Base-by-base conservation (phyloP, 148 eudicot species). In the Silene latifolia region DNA sequence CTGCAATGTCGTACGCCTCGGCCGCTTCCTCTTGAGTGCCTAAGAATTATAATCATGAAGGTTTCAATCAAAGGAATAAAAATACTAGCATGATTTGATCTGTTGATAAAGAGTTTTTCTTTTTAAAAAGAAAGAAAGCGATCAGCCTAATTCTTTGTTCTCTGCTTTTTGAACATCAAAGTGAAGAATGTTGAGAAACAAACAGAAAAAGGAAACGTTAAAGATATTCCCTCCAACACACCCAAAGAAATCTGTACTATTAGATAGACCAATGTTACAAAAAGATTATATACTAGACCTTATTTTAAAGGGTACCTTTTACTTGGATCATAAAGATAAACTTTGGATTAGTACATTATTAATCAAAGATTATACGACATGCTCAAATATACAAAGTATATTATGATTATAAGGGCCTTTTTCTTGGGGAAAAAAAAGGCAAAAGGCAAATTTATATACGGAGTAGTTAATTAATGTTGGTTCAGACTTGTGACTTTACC, bases 1-100 rank as follows among this genome's bases (percentile, higher is more conserved):
- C 98, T 0, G 98, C 98, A 17, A 93, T 82, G 70, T 93, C 98
- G 65, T 93, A 93, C 24, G 98, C 98, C 86, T 93, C 98, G 25
- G 98, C 98, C 24, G 98, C 98, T 80, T 93, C 98, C 83, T 93
- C 98, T 74, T 93, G 98, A 60, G 98, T 93, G 74, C 91, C 98
- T 93, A 74, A 13, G 18, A 15, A 51, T 12, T 29, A 24, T 42
- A 20, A 68, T 65, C 46, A 13, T 9, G 72, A 15, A 39, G 4
- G 48, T 29, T 29, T 73, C 25, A 74, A 29, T 15, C 57, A 61
- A 62, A 27, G 69, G 44, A 79, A 24, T 67, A 73, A 72, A 32
- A 51, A 51, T 51, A n/a, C n/a, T n/a, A 51, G 56, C 14, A 47
- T 79, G 57, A 65, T 25, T 20, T 59, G 51, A 47, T 21, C 25